These are phyloP conservation scores for Gaeumannomyces sp. DNA, from an alignment of 2,329 filamentous ascomycete genomes.

Conservation along the genomic window DNA sequence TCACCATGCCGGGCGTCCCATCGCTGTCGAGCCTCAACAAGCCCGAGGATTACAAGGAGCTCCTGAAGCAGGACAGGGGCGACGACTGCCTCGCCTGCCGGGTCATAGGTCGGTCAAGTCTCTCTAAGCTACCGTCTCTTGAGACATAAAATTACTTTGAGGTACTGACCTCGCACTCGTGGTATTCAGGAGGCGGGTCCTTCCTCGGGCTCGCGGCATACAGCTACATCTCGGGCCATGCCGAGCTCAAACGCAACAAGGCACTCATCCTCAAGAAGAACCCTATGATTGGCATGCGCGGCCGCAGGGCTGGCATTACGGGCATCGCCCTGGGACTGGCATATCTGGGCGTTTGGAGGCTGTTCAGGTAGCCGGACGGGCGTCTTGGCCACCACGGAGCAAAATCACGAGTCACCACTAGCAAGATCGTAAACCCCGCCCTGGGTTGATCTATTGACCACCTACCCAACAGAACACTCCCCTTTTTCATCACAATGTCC, in stretches of 20 bases:
- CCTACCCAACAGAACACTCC: too few relatives aligned
- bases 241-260: slow-evolving; percentile 62
- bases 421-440: not conserved
- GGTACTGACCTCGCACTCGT: not conserved
- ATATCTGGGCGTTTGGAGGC: slow-evolving; percentile 64
- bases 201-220: slow-evolving; percentile 72
- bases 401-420: not conserved
- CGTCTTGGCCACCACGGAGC: not conserved
- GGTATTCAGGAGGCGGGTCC: slow-evolving; percentile 57
- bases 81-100: slow-evolving; percentile 68
- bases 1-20: not conserved
- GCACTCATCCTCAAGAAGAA: slow-evolving; percentile 61
- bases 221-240: slow-evolving; percentile 69
- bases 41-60: slow-evolving; percentile 54
- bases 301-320: slow-evolving; percentile 60
- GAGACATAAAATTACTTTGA: not conserved
- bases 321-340: slow-evolving; percentile 61
- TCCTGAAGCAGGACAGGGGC: slow-evolving; percentile 48
- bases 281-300: slow-evolving; percentile 66
- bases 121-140: slow-evolving; percentile 5
- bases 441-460: not conserved
- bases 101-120: slow-evolving; percentile 54
- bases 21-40: slow-evolving; percentile 43
- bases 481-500: too few relatives aligned
- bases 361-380: slow-evolving; percentile 33